These are phyloP conservation scores for Crataegus laevigata DNA, from an alignment of 306 rosid genomes.

Conservation along the genomic window DNA sequence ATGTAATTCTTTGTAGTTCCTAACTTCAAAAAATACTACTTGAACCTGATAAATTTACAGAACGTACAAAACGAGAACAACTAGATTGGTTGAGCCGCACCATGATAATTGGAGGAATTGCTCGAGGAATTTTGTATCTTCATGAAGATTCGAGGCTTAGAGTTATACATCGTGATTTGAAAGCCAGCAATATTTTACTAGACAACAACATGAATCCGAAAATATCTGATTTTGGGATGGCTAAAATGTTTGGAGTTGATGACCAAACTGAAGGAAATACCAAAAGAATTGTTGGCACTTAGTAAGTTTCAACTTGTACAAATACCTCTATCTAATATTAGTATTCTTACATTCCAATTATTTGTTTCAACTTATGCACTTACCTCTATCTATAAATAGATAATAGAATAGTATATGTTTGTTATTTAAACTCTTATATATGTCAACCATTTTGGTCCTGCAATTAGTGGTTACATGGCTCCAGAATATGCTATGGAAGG, in stretches of 20 bases:
- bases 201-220: constrained; percentile 25
- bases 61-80: constrained; percentile 12
- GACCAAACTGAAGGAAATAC: constrained; percentile 6
- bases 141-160: constrained; percentile 36
- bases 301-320: not conserved
- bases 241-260: constrained; percentile 3
- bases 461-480: constrained; percentile 47
- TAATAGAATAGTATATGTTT: too few relatives aligned
- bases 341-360: not conserved
- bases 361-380: too few relatives aligned
- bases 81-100: constrained; percentile 39
- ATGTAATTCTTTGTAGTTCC: too few relatives aligned
- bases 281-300: constrained; percentile 5
- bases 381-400: not conserved
- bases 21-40: too few relatives aligned
- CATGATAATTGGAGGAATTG: constrained; percentile 1
- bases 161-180: constrained; percentile 39
- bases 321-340: too few relatives aligned
- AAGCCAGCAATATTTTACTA: constrained; percentile 36
- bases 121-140: constrained; percentile 22
- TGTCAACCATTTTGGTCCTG: not conserved
- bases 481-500: constrained; percentile 41
- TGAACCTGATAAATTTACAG: not conserved
- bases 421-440: too few relatives aligned
- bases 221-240: constrained; percentile 28